A percentile compares a stretch with the other conserved stretches of the same genome.
Evolutionary conservation across 495 filamentous ascomycete species (phyloP).

Genomic region (Podospora anserina): DNA sequence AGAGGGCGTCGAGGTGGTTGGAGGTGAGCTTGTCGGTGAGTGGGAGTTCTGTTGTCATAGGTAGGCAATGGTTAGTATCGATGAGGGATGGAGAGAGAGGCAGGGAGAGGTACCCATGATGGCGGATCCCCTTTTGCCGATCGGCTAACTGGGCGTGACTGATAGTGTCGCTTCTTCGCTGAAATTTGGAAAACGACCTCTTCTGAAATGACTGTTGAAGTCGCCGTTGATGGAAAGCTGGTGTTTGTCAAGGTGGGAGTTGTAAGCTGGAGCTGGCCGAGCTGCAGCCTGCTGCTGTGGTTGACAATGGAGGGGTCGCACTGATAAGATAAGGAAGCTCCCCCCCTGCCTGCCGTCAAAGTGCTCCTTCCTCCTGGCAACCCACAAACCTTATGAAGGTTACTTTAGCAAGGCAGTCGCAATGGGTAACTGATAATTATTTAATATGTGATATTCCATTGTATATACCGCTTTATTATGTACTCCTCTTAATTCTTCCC

Average conservation of each 20-base stretch:
- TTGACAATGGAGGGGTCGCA: conserved; percentile 9
- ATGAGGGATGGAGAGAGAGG: background rate
- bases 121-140: background rate
- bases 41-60: conserved; percentile 59
- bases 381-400: too few relatives aligned
- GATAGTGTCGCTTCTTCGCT: background rate
- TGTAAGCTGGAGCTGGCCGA: conserved; percentile 12
- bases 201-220: background rate
- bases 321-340: conserved; percentile 30
- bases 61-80: background rate
- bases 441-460: too few relatives aligned
- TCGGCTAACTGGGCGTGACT: background rate
- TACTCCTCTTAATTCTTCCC: too few relatives aligned
- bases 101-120: conserved; percentile 13
- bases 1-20: conserved; percentile 83
- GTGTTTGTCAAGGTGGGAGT: conserved; percentile 8
- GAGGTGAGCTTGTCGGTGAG: conserved; percentile 64
- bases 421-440: too few relatives aligned
- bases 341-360: conserved; percentile 27
- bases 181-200: background rate
- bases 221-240: background rate
- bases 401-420: too few relatives aligned
- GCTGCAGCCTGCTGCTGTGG: conserved; percentile 2
- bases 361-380: conserved; percentile 4
- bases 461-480: too few relatives aligned